Percentiles rank a stretch among this genome's conserved stretches.
Evolutionary conservation across 2,329 filamentous ascomycete species (phyloP).

Genomic region (Laburnicola sp.): DNA sequence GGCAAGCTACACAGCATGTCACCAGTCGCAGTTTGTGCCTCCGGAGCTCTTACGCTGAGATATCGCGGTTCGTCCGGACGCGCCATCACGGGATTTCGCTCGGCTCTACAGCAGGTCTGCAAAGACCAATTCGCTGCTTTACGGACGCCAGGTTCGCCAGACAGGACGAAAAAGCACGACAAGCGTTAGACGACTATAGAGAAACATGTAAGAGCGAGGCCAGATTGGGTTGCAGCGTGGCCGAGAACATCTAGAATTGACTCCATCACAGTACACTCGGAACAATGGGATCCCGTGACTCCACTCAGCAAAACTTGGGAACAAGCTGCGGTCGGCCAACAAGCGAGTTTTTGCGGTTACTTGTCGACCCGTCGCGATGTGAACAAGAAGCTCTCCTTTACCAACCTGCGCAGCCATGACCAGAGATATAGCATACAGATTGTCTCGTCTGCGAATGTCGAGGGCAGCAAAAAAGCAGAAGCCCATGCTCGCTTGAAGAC

Average conservation of each 20-base stretch:
- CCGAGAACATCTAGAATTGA: constrained; percentile 8
- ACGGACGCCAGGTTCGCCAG: constrained; percentile 12
- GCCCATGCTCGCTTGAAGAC: constrained; percentile 47
- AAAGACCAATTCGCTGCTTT: constrained; percentile 20
- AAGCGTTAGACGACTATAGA: constrained; percentile 38
- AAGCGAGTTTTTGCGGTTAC: constrained; percentile 66
- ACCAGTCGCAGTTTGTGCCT: constrained; percentile 20
- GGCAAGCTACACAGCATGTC: constrained; percentile 21
- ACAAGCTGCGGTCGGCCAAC: constrained; percentile 9
- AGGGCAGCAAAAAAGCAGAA: constrained; percentile 24
- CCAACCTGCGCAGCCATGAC: constrained; percentile 56
- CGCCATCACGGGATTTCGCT: constrained; percentile 35
- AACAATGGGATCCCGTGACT: constrained; percentile 42
- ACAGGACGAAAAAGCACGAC: constrained; percentile 23
- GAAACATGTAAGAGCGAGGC: constrained; percentile 26
- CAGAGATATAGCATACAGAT: constrained; percentile 55
- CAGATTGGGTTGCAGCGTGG: background rate
- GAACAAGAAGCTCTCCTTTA: constrained; percentile 71
- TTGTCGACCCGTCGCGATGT: constrained; percentile 69
- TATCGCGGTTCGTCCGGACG: constrained; percentile 37
- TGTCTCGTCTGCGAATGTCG: constrained; percentile 49
- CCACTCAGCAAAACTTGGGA: constrained; percentile 27
- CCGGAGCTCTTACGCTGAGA: constrained; percentile 38
- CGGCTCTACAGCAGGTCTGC: constrained; percentile 7
- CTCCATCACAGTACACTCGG: constrained; percentile 14